phyloP scores from a whole-genome alignment of 805 yeast species.

The Myxozyma melibiosi region DNA sequence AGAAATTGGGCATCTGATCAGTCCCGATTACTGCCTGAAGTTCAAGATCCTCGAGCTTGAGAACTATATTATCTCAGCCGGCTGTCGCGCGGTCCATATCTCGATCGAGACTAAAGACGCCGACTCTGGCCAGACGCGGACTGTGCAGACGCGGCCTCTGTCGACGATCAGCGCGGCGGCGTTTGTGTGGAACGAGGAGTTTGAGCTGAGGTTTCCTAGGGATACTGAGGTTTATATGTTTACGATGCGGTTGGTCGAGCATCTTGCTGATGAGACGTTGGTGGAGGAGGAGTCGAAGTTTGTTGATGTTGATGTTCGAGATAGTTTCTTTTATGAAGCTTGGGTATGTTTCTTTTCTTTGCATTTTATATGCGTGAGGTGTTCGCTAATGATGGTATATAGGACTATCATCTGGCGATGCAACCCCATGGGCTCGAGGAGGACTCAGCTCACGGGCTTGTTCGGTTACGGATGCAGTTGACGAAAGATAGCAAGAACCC shows the following conservation, averaged over 20 bases:
- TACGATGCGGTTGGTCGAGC: slow-evolving; percentile 2
- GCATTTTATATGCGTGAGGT: background rate
- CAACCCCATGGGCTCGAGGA: slow-evolving; percentile 8
- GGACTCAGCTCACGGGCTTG: no score
- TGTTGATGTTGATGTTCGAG: slow-evolving; percentile 13
- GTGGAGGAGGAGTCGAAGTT: background rate
- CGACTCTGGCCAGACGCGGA: background rate
- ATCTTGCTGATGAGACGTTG: background rate
- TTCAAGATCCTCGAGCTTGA: slow-evolving; percentile 1
- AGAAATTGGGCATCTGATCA: background rate
- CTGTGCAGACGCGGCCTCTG: background rate
- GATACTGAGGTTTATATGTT: background rate
- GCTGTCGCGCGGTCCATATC: background rate
- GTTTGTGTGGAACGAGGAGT: slow-evolving; percentile 1
- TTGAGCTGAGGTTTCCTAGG: slow-evolving; percentile 1
- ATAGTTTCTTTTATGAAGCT: slow-evolving; percentile 3
- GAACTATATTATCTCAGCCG: background rate
- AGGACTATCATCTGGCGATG: slow-evolving; percentile 1
- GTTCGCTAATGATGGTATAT: background rate
- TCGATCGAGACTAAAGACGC: slow-evolving; percentile 1
- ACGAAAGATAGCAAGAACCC: background rate
- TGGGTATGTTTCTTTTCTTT: background rate
- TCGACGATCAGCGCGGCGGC: background rate
- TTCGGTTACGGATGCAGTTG: slow-evolving; percentile 3
- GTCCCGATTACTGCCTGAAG: slow-evolving; percentile 1